Evolutionary conservation across 139 green algal genomes (phyloP).

Genomic region (Closterium sp.): DNA sequence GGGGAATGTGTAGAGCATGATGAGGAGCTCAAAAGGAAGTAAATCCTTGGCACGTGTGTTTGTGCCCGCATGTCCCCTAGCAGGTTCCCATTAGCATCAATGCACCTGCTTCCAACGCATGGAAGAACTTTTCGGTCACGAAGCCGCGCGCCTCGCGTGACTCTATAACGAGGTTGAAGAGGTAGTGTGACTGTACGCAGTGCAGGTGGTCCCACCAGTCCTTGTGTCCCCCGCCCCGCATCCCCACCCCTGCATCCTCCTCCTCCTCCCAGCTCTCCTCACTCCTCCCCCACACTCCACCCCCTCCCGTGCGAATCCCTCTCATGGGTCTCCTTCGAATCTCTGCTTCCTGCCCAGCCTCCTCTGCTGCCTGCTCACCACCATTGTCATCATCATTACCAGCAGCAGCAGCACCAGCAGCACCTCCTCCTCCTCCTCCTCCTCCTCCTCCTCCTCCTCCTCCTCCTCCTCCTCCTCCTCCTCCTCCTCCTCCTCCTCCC

Average conservation of each 20-base stretch:
- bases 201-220: background rate
- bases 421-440: background rate
- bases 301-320: background rate
- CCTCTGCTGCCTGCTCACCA: background rate
- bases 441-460: background rate
- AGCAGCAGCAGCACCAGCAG: no score
- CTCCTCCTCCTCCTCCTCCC: background rate
- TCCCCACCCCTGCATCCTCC: background rate
- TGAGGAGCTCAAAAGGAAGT: no score
- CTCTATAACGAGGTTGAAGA: background rate
- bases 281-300: background rate
- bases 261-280: background rate
- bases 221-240: background rate
- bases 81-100: background rate
- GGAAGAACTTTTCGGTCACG: background rate
- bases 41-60: no score
- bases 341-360: background rate
- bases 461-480: background rate
- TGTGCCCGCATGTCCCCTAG: no score
- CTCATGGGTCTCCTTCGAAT: background rate
- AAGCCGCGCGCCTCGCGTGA: background rate
- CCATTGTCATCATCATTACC: no score
- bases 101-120: background rate
- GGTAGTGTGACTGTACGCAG: background rate
- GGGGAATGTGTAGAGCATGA: no score